Conservation (phyloP, 192 early-diverging fungal genomes). For the Coemansia asiatica region DNA sequence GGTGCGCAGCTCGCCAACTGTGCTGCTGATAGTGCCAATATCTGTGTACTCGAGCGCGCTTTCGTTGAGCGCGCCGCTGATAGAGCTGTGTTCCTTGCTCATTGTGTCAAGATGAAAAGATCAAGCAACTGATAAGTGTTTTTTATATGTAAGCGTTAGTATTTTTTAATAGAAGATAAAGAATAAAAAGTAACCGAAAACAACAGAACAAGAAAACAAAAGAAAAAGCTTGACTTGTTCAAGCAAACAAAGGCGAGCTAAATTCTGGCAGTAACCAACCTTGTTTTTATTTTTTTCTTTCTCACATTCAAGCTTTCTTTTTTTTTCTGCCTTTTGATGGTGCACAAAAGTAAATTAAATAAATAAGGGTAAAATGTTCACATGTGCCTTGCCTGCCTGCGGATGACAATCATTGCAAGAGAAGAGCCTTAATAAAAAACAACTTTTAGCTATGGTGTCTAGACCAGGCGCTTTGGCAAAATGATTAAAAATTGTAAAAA, state of each 20-base stretch:
- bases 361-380: no score
- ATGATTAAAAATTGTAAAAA: no score
- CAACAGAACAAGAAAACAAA: neutral
- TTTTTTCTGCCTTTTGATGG: no score
- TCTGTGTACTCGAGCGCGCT: constrained; percentile 47
- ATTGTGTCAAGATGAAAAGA: constrained; percentile 7
- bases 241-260: neutral
- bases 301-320: neutral
- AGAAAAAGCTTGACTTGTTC: neutral
- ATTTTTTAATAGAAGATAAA: no score
- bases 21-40: constrained; percentile 43
- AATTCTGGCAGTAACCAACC: neutral
- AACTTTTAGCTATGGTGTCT: no score
- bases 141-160: no score
- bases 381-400: no score
- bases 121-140: no score
- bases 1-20: constrained; percentile 40
- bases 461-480: no score
- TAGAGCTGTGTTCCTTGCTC: constrained; percentile 34
- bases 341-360: no score
- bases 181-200: no score
- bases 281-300: neutral
- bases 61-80: constrained; percentile 26
- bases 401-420: no score
- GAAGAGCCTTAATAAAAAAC: neutral